Evolutionary conservation across 345 rosid genomes (phyloP).

Genomic region (Euphorbia pulcherrima): DNA sequence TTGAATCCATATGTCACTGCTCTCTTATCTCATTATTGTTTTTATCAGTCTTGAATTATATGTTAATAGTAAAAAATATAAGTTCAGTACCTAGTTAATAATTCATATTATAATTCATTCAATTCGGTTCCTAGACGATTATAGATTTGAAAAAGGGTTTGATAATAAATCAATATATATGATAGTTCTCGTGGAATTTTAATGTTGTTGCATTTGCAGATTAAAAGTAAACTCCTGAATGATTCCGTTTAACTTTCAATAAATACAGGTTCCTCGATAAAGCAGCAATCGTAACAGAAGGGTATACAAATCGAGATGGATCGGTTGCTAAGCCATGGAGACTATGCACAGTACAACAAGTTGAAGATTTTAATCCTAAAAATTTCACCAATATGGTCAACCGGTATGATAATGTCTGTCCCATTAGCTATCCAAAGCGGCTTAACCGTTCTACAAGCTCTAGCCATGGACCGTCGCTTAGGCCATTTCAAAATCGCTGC

Average conservation of each 20-base stretch:
- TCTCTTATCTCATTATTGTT: too few species aligned
- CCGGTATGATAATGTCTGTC: conserved; percentile 28
- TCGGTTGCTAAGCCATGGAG: conserved; percentile 32
- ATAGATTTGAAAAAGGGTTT: background rate
- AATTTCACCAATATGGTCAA: conserved; percentile 40
- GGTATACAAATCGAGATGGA: background rate
- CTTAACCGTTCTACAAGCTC: background rate
- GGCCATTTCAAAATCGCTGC: conserved; percentile 5
- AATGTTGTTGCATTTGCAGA: background rate
- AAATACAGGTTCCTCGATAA: conserved; percentile 43
- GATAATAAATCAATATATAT: background rate
- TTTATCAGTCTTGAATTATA: too few species aligned
- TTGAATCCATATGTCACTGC: too few species aligned
- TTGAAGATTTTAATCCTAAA: conserved; percentile 58
- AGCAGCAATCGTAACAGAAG: conserved; percentile 13
- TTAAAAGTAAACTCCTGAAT: background rate
- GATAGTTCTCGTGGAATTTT: background rate
- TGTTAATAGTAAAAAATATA: too few species aligned
- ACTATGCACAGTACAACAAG: conserved; percentile 51
- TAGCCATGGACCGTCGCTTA: background rate
- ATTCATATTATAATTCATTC: too few species aligned
- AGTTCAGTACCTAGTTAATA: too few species aligned
- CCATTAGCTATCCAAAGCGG: conserved; percentile 26
- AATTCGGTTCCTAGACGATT: too few species aligned
- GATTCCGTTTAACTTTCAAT: background rate